Percentiles rank a stretch among this genome's conserved stretches.
phyloP scores from a whole-genome alignment of 2,329 filamentous ascomycete genomes.

The Aureobasidium uvarum region DNA sequence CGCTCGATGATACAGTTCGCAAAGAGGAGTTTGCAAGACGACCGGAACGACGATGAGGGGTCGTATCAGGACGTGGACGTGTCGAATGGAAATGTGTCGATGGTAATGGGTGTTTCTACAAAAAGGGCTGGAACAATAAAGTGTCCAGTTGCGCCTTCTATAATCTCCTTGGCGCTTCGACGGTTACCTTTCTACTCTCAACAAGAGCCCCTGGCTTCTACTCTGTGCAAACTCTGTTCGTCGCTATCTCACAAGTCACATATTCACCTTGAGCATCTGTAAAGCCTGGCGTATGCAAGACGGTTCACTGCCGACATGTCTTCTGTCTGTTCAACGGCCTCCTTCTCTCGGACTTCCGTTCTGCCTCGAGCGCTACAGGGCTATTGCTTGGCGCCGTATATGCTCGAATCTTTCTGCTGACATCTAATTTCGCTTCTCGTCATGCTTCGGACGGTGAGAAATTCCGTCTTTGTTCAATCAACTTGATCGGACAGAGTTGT shows the following conservation, averaged over 20 bases:
- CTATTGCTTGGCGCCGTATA: not conserved
- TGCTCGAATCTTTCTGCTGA: not conserved
- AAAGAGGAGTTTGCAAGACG: not conserved
- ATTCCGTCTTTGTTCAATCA: not conserved
- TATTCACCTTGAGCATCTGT: not conserved
- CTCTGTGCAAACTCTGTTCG: conserved; percentile 2
- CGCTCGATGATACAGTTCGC: not conserved
- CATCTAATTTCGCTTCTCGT: not conserved
- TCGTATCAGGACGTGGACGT: not conserved
- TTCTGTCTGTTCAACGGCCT: conserved; percentile 11
- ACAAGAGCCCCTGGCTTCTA: conserved; percentile 5
- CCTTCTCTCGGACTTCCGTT: not conserved
- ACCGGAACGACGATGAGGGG: not conserved
- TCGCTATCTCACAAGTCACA: not conserved
- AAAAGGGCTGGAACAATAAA: conserved; percentile 19
- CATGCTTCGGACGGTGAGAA: not conserved
- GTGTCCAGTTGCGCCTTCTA: conserved; percentile 13
- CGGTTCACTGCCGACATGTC: conserved; percentile 12
- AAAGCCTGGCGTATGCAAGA: not conserved
- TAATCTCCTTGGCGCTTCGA: conserved; percentile 18
- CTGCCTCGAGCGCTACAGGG: not conserved
- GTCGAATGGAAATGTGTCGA: not conserved
- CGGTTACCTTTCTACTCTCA: conserved; percentile 16
- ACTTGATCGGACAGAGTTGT: not conserved
- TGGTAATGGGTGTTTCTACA: not conserved